Evolutionary conservation across 1,284 basidiomycete species (phyloP), one percentile per base, ranked within the genome.

Genomic region (Melampsora americana): DNA sequence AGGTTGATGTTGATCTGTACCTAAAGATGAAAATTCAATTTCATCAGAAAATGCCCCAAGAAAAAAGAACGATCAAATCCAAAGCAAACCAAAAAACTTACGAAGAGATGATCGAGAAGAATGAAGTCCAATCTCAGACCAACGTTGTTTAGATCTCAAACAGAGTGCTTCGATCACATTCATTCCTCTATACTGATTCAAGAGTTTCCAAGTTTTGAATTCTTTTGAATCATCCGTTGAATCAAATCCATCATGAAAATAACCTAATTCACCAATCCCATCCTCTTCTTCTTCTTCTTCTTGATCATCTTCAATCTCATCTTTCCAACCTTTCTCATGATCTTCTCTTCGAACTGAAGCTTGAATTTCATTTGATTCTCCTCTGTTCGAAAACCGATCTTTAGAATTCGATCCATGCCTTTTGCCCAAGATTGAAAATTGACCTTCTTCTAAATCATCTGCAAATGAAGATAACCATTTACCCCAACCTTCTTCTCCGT

Each of bases 401-500:
- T 35, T 3, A 35, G 3, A 9, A 35, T 35, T n/a, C n/a, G n/a
- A n/a, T n/a, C n/a, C 71, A 70, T 5, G 69, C 42, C 3, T 18
- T 28, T 78, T 78, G 1, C 77, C 77, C 26, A 80, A 28, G 4
- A 73, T 11, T 1, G 79, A 79, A 77, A 80, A 79, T 53, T 95
- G 92, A 2, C 93, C 92, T 66, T 85, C 88, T 84, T 98, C 95
- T 32, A 99, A 83, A 78, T 98, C 94, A 62, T 99, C 95, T 2
- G 89, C 93, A 81, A 98, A 95, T 66, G 86, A 86, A n/a, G 93
- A 89, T 50, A 99, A 84, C 91, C 94, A 99, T 80, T 90, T 90
- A 46, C 92, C 95, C 95, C 96, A 99, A 5, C 95, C 95, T 14
- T 88, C 89, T 48, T 88, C 86, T 20, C 95, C 94, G 78, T 98